Base-by-base conservation (phyloP, 495 filamentous ascomycete species). In the Jackrogersella multiformis region DNA sequence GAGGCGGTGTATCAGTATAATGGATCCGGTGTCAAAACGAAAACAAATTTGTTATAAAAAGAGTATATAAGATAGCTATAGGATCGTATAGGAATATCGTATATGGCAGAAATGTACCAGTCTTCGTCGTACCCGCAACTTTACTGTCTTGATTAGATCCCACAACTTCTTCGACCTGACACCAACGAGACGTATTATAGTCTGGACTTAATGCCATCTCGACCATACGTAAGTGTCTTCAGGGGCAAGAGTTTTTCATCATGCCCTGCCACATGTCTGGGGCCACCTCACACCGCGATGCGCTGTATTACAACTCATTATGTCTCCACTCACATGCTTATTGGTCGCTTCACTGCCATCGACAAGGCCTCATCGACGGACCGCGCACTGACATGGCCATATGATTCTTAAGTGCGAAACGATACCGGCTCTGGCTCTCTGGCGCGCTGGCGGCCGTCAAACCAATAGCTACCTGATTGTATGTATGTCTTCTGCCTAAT, bases 381-480 rank as follows among this genome's bases (percentile, higher is more conserved):
- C 7, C 38, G 30, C 49, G 28, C 21, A 45, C 39, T 57, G 55
- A 60, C 41, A 55, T 48, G 63, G 63, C 32, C 46, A 32, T 46
- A 52, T 45, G 61, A 53, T 52, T 20, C 18, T 36, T 13, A 34
- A 46, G 30, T 46, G 48, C 36, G 23, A 52, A 46, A 60, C 55
- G 39, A 39, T 53, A 41, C 26, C n/a, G 28, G 20, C 30, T 48
- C n/a, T n/a, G n/a, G n/a, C n/a, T n/a, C n/a, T n/a, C n/a, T n/a
- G n/a, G 41, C 46, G 56, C 53, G 56, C 48, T 58, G 63, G 48
- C 63, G 26, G 38, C 26, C 26, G 36, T 44, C 54, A 53, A 59
- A 59, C 30, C 55, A 53, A 53, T 53, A 24, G 30, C 49, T 16
- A n/a, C 16, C 4, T 21, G 13, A 5, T 4, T 20, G 30, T 9